Base-by-base conservation (phyloP, 495 filamentous ascomycete genomes). In the Xylaria sp. region DNA sequence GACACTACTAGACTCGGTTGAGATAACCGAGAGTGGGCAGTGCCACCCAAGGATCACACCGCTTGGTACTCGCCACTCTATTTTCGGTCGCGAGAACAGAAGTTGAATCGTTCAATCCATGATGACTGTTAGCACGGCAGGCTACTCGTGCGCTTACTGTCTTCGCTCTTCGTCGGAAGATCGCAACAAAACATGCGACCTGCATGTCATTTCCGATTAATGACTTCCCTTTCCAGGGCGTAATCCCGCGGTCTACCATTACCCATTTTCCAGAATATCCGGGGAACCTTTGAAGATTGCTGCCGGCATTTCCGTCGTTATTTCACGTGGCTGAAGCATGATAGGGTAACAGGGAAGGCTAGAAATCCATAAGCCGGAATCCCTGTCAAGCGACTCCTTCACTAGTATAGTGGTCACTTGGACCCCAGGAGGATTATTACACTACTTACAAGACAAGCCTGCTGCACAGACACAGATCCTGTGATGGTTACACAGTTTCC, bases 11-110 rank as follows among this genome's bases (percentile, higher is more conserved):
- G 7, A 58, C 52, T 40, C 66, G 66, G 66, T 68, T 59, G 52
- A 58, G 66, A 68, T 68, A 68, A 58, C 66, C 52, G 66, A 68
- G 52, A 68, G 48, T 58, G 52, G 52, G 66, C 40, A 58, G 29
- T 24, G 37, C 11, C 50, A 41, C 48, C 46, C 50, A 67, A 19
- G 50, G 37, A 58, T 59, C 52, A 68, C 66, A 68, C 52, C 52
- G 37, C 66, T 57, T 68, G 33, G 24, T 59, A 31, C 26, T 67
- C 37, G 66, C 50, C 50, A 68, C 66, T 58, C 66, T 58, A 58
- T 53, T 67, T 67, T 48, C 29, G 35, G 64, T 5, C 17, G 41
- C 15, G 33, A 43, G 64, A 53, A 53, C 48, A 41, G 37, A 29
- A 0, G 21, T 62, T 62, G n/a, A 62, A 26, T 41, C 37, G 14